Base-by-base conservation (phyloP, 169 alveolate species). In the Ichthyophthirius multifiliis region DNA sequence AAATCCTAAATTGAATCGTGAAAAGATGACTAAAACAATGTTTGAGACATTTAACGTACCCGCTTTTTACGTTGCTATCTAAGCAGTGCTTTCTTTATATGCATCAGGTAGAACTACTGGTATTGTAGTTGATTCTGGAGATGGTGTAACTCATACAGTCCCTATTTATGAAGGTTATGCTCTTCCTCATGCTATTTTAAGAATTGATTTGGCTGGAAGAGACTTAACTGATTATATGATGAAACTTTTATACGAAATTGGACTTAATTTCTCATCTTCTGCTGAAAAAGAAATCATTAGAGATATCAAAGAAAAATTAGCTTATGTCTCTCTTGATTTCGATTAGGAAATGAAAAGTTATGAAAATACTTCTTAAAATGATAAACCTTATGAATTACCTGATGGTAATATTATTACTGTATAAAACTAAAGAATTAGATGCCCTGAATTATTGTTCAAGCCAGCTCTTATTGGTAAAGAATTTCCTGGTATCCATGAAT, bases 51-150 rank as follows among this genome's bases (percentile, higher is more conserved):
- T 97, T 95, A 96, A 98, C 84, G 99, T 98, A 1, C 99, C 99
- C 16, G 97, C 99, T 62, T 95, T 98, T 96, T 98, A 97, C 86
- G 99, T 98, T 41, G 97, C 97, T 37, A 98, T 97, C 89, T 99
- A 98, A 92, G 99, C 99, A 44, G 99, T 98, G 35, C 95, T 98
- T 37, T 98, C 99, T 5, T 94, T 98, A 82, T 98, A 98, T 87
- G 98, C 99, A n/a, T 97, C 99, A 23, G 99, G 99, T 65, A 96
- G 99, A 87, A 98, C 99, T 67, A 98, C 99, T 63, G 99, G 99
- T 86, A 85, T 97, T 39, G 99, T 96, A 13, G 80, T 96, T 23
- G 98, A 97, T 64, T 89, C 96, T 55, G 99, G 99, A 15, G 98
- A 96, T 87, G 99, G 98, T 62, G 98, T 95, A 7, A 92, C 98